Conservation (phyloP, 1,139 yeast species). For the Debaryomyces fabryi region DNA sequence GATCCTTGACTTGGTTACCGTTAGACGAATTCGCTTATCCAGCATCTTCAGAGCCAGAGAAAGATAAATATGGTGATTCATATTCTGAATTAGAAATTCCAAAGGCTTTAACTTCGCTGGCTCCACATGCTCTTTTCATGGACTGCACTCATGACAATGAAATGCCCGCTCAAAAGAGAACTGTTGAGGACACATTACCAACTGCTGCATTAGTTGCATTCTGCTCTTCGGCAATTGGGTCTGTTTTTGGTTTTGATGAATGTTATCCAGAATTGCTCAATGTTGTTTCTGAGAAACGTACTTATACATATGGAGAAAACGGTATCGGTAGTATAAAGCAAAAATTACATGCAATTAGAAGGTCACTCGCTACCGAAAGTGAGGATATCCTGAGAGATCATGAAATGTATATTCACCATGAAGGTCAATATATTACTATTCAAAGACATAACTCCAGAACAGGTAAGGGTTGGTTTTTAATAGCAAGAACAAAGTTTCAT, state of each 20-base stretch:
- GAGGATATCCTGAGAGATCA: slow-evolving; percentile 68
- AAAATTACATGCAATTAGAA: slow-evolving; percentile 59
- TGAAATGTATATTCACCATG: slow-evolving; percentile 94
- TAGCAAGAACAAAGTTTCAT: slow-evolving; percentile 81
- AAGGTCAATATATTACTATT: slow-evolving; percentile 87
- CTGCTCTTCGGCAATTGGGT: slow-evolving; percentile 92
- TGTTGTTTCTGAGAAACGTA: slow-evolving; percentile 76
- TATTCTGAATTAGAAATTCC: slow-evolving; percentile 64
- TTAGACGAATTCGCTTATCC: slow-evolving; percentile 73
- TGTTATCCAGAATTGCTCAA: slow-evolving; percentile 79
- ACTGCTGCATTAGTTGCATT: slow-evolving; percentile 93
- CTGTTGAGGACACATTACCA: slow-evolving; percentile 91
- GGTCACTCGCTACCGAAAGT: slow-evolving; percentile 65
- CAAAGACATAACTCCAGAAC: slow-evolving; percentile 83
- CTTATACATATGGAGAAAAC: slow-evolving; percentile 54
- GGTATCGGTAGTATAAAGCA: slow-evolving; percentile 79
- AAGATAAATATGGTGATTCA: slow-evolving; percentile 39
- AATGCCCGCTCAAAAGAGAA: slow-evolving; percentile 84
- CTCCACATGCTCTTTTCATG: slow-evolving; percentile 94
- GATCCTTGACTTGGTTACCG: slow-evolving; percentile 80
- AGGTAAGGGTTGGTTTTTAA: slow-evolving; percentile 86
- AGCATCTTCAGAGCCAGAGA: slow-evolving; percentile 44
- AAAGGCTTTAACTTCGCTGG: slow-evolving; percentile 60
- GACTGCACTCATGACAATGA: slow-evolving; percentile 98
- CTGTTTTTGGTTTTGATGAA: slow-evolving; percentile 94